phyloP scores from a whole-genome alignment of 2,329 filamentous ascomycete genomes.

The Colletotrichum trifolii region DNA sequence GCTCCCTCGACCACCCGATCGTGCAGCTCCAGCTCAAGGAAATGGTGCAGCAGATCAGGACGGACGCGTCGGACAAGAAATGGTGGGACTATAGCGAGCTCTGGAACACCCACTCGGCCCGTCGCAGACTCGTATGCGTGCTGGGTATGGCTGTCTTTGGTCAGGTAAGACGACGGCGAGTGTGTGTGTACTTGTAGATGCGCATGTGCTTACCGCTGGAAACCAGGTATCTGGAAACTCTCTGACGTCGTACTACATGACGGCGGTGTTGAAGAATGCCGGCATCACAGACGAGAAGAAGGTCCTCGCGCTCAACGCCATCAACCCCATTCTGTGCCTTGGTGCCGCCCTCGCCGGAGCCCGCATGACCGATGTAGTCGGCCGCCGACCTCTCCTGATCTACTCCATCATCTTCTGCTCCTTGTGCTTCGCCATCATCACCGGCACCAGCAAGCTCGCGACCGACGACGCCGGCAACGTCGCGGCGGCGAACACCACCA shows the following conservation, averaged over 20 bases:
- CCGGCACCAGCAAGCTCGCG: slow-evolving; percentile 58
- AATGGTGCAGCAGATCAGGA: slow-evolving; percentile 57
- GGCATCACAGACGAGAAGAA: slow-evolving; percentile 61
- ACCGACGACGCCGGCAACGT: slow-evolving; percentile 48
- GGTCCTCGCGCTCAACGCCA: slow-evolving; percentile 61
- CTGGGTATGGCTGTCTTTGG: slow-evolving; percentile 63
- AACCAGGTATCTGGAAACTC: slow-evolving; percentile 51
- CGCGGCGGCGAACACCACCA: slow-evolving; percentile 55
- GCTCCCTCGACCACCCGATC: slow-evolving; percentile 59
- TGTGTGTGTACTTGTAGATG: too few species aligned
- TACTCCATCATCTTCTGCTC: slow-evolving; percentile 58
- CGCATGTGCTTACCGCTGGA: too few species aligned
- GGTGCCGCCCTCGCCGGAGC: slow-evolving; percentile 64
- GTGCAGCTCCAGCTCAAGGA: slow-evolving; percentile 64
- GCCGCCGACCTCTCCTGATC: slow-evolving; percentile 66
- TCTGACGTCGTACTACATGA: slow-evolving; percentile 57
- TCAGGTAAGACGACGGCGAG: slow-evolving; percentile 52
- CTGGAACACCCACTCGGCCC: slow-evolving; percentile 59
- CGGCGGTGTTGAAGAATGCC: slow-evolving; percentile 55
- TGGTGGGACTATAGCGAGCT: slow-evolving; percentile 68
- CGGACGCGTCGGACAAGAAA: slow-evolving; percentile 62
- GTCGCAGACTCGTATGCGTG: slow-evolving; percentile 62
- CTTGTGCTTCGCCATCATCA: slow-evolving; percentile 60
- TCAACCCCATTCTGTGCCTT: slow-evolving; percentile 65
- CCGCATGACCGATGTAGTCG: slow-evolving; percentile 64